A percentile compares a stretch with the other conserved stretches of the same genome.
These are phyloP conservation scores for Pseudocercospora cruenta DNA, from an alignment of 2,329 filamentous ascomycete genomes.

Conservation along the genomic window DNA sequence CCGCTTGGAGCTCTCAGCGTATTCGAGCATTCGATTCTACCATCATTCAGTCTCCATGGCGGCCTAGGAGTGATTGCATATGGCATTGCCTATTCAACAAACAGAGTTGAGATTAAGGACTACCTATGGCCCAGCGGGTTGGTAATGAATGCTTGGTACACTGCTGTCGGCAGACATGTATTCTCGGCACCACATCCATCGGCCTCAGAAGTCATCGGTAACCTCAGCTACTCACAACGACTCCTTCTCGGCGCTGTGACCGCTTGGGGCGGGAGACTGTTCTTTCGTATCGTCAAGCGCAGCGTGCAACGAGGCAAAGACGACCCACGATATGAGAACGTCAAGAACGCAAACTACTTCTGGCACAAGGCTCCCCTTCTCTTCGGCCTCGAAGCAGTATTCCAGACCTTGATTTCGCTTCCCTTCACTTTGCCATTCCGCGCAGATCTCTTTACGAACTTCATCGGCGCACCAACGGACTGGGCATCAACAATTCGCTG, in stretches of 20 bases:
- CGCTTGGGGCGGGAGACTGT: slow-evolving; percentile 60
- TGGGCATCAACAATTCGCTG: slow-evolving; percentile 43
- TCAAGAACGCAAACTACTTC: slow-evolving; percentile 58
- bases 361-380: slow-evolving; percentile 61
- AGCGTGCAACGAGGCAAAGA: slow-evolving; percentile 57
- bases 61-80: slow-evolving; percentile 58
- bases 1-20: slow-evolving; percentile 49
- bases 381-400: slow-evolving; percentile 62
- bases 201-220: slow-evolving; percentile 50
- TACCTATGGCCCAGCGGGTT: slow-evolving; percentile 49
- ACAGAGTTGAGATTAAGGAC: slow-evolving; percentile 64
- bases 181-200: slow-evolving; percentile 48
- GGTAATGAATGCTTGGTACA: slow-evolving; percentile 64
- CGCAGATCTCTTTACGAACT: slow-evolving; percentile 15
- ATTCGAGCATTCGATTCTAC: slow-evolving; percentile 57
- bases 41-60: slow-evolving; percentile 59
- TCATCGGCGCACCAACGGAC: slow-evolving; percentile 29
- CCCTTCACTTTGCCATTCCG: slow-evolving; percentile 60
- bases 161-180: slow-evolving; percentile 58
- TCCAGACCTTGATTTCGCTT: slow-evolving; percentile 60
- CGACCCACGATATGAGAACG: slow-evolving; percentile 58
- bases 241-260: slow-evolving; percentile 61
- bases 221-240: slow-evolving; percentile 58
- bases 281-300: slow-evolving; percentile 58
- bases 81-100: slow-evolving; percentile 54